Base-by-base conservation (phyloP, 176 grass and related monocot species). In the Ananas comosus region DNA sequence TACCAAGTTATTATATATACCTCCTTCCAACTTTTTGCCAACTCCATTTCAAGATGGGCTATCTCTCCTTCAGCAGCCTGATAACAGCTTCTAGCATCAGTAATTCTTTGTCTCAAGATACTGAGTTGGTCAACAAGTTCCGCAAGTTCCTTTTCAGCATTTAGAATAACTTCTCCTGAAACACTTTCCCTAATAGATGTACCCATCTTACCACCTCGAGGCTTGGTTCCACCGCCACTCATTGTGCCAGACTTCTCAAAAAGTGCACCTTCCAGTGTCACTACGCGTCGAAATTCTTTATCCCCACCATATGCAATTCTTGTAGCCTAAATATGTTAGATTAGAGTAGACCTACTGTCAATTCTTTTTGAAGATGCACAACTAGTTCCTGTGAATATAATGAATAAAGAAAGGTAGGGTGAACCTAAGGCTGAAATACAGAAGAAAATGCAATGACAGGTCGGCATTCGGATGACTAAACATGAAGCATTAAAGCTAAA, bases 161-260 rank as follows among this genome's bases (percentile, higher is more conserved):
- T 85, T 53, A 59, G 77, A 49, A 86, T 70, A 70, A 85, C 75
- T 73, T 90, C 89, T 75, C 77, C 82, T 2, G 90, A 86, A 48
- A 99, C 58, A 48, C 87, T 91, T 71, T 85, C 79, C 77, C 71
- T 75, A 57, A 99, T 88, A 72, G 80, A 83, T 67, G 89, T 83
- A 61, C 94, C 78, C 87, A 99, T 99, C 80, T 88, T 87, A 70
- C 94, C 94, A 66, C 89, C 75, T 67, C 80, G 53, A 42, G 78
- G 76, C 70, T 78, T 99, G 57, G 73, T 73, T n/a, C 87, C 94
- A 63, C 94, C 94, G 54, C 94, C 94, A 21, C 84, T 93, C 89
- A 99, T 99, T 56, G 94, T 90, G 77, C 94, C 94, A 64, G 89
- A 90, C 71, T 71, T 80, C 80, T 99, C 94, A 82, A 93, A 85